A percentile compares a stretch with the other conserved stretches of the same genome.
Evolutionary conservation across 2,329 filamentous ascomycete species (phyloP).

Genomic region (Magnaporthales sp.): DNA sequence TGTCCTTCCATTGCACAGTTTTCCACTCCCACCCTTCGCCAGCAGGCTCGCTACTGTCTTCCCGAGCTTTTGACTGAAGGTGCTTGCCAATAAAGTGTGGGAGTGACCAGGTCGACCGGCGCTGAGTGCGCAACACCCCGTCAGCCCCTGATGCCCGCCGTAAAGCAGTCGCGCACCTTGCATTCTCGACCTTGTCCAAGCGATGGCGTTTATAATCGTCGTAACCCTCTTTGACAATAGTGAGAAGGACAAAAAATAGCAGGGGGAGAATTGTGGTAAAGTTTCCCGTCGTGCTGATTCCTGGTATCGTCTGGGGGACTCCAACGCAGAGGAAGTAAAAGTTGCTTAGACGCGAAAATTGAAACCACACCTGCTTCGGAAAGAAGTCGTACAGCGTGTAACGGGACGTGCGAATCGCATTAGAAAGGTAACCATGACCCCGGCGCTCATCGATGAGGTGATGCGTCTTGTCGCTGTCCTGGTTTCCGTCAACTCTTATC

Average conservation of each 20-base stretch:
- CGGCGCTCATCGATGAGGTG: slow-evolving; percentile 41
- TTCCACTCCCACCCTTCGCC: slow-evolving; percentile 39
- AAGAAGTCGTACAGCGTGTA: slow-evolving; percentile 81
- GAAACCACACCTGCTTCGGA: slow-evolving; percentile 75
- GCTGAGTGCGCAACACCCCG: background rate
- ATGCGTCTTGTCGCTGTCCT: slow-evolving; percentile 21
- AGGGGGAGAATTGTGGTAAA: slow-evolving; percentile 68
- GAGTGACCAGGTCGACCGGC: background rate
- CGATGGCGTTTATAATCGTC: slow-evolving; percentile 76
- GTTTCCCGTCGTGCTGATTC: slow-evolving; percentile 65
- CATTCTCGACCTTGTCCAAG: slow-evolving; percentile 75
- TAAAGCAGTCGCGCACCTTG: slow-evolving; percentile 37
- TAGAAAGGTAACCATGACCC: slow-evolving; percentile 40
- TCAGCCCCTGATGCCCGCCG: slow-evolving; percentile 13
- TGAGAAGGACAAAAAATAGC: slow-evolving; percentile 68
- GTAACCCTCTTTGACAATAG: slow-evolving; percentile 78
- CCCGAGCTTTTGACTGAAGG: background rate
- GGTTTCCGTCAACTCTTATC: slow-evolving; percentile 9
- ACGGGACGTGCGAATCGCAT: slow-evolving; percentile 70
- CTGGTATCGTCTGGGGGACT: slow-evolving; percentile 74
- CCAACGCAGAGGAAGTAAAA: slow-evolving; percentile 82
- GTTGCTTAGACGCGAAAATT: slow-evolving; percentile 80
- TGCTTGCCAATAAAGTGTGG: background rate
- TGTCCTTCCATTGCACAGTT: slow-evolving; percentile 31
- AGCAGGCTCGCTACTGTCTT: slow-evolving; percentile 44